Conservation (phyloP, 192 early-diverging fungal genomes). For the Lobosporangium transversale region DNA sequence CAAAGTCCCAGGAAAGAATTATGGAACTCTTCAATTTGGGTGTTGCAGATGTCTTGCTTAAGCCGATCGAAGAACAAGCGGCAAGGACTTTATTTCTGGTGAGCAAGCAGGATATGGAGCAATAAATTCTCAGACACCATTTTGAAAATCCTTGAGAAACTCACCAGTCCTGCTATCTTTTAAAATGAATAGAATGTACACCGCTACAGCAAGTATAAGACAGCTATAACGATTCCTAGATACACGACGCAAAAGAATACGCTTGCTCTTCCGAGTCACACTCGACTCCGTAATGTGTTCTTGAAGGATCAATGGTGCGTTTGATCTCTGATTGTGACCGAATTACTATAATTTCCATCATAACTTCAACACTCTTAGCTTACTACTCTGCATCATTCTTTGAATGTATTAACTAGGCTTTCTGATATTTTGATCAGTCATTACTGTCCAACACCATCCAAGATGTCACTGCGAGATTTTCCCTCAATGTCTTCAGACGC, state of each 20-base stretch:
- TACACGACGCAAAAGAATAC: slow-evolving; percentile 48
- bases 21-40: slow-evolving; percentile 60
- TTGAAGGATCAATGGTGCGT: slow-evolving; percentile 56
- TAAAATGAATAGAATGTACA: slow-evolving; percentile 55
- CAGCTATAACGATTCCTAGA: slow-evolving; percentile 33
- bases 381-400: slow-evolving; percentile 1
- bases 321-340: neutral
- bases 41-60: slow-evolving; percentile 64
- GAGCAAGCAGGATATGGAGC: slow-evolving; percentile 2
- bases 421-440: slow-evolving; percentile 45
- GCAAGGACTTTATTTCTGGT: slow-evolving; percentile 67
- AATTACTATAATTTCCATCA: neutral
- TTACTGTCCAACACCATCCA: slow-evolving; percentile 43
- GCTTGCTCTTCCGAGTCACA: slow-evolving; percentile 35
- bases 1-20: slow-evolving; percentile 54
- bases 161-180: neutral
- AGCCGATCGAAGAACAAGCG: slow-evolving; percentile 60
- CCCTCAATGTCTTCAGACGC: slow-evolving; percentile 39
- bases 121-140: neutral
- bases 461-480: slow-evolving; percentile 28
- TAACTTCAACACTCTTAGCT: neutral
- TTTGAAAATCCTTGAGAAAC: neutral
- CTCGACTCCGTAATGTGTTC: slow-evolving; percentile 52
- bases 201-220: slow-evolving; percentile 41
- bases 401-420: slow-evolving; percentile 34